Percentiles rank a stretch among this genome's conserved stretches.
phyloP scores from a whole-genome alignment of 805 yeast species.

The Saccharomycopsis guyanensis region DNA sequence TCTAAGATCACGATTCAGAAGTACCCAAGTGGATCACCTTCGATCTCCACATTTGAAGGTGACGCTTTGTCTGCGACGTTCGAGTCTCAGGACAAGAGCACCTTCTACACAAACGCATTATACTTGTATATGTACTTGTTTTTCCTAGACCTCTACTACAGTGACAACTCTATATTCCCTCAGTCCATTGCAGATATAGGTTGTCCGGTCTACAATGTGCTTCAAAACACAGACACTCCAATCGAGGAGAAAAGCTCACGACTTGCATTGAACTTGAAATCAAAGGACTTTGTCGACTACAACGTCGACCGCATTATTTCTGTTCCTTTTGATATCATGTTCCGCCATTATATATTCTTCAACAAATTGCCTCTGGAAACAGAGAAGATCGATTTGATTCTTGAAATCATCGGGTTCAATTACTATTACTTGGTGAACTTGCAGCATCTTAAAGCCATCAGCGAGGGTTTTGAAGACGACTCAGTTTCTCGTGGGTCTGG shows the following conservation, averaged over 20 bases:
- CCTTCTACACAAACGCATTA: conserved; percentile 17
- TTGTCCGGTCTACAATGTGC: not conserved
- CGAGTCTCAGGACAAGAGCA: not conserved
- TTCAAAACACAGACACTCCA: not conserved
- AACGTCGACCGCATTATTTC: conserved; percentile 1
- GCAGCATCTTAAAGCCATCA: conserved; percentile 5
- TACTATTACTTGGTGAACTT: conserved; percentile 33
- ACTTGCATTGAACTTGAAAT: too few species aligned
- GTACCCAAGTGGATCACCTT: too few species aligned
- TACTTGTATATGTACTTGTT: conserved; percentile 15
- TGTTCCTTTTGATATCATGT: conserved; percentile 54
- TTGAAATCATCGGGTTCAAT: conserved; percentile 47
- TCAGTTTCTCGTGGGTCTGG: not conserved
- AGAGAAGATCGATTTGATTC: conserved; percentile 67
- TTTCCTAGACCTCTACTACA: conserved; percentile 14
- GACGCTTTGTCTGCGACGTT: not conserved
- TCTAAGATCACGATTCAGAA: conserved; percentile 13
- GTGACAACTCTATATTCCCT: not conserved
- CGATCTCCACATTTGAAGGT: not conserved
- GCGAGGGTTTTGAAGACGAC: conserved; percentile 5
- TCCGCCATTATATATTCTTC: conserved; percentile 50
- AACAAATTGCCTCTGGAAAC: conserved; percentile 62
- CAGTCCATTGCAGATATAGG: not conserved
- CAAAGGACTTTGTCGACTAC: not conserved
- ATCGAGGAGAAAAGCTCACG: not conserved